Evolutionary conservation across 768 basidiomycete species (phyloP).

Genomic region (Russula griseocarnosa): DNA sequence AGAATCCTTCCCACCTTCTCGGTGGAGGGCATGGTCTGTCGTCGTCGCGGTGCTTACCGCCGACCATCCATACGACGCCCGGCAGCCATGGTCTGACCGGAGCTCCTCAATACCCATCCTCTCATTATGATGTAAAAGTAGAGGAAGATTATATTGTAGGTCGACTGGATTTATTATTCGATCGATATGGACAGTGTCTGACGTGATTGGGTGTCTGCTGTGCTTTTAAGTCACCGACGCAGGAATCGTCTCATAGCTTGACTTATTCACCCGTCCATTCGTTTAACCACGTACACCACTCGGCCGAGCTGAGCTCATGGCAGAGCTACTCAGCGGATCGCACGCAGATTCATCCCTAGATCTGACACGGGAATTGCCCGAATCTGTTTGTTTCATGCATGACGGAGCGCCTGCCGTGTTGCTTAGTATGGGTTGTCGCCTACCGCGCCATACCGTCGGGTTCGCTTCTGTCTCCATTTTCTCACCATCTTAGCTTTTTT

Average conservation of each 20-base stretch:
- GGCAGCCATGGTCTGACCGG: slow-evolving; percentile 45
- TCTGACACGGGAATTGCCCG: slow-evolving; percentile 21
- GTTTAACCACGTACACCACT: slow-evolving; percentile 19
- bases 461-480: slow-evolving; percentile 13
- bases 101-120: slow-evolving; percentile 21
- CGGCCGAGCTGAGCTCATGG: slow-evolving; percentile 54
- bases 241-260: slow-evolving; percentile 26
- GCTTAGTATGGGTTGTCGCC: slow-evolving; percentile 24
- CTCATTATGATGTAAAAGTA: slow-evolving; percentile 30
- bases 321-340: slow-evolving; percentile 64
- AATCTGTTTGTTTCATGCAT: slow-evolving; percentile 22
- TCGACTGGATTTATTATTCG: not conserved
- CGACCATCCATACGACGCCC: slow-evolving; percentile 33
- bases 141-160: slow-evolving; percentile 30
- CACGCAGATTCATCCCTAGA: slow-evolving; percentile 56
- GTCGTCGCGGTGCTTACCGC: slow-evolving; percentile 17
- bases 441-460: slow-evolving; percentile 20
- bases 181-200: not conserved
- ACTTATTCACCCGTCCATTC: slow-evolving; percentile 30
- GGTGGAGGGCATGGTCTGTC: slow-evolving; percentile 19
- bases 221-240: slow-evolving; percentile 27
- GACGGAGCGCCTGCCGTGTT: slow-evolving; percentile 27
- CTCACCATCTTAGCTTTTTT: slow-evolving; percentile 15
- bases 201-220: not conserved
- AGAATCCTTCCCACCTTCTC: slow-evolving; percentile 44